Conservation (phyloP, 2,329 filamentous ascomycete genomes). For the Sporothrix pallida region DNA sequence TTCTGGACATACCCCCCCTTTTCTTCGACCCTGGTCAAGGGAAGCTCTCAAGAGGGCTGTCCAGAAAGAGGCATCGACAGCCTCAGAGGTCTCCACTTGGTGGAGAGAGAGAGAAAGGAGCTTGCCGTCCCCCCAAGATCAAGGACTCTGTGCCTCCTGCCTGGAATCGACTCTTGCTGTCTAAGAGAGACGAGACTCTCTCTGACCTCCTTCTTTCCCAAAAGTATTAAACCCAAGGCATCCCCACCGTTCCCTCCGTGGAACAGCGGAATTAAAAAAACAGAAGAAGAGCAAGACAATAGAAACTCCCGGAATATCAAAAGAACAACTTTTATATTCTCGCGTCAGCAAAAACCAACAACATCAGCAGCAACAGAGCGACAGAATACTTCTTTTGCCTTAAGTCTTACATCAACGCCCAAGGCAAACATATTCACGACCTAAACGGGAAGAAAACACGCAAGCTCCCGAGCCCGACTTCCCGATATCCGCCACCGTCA, state of each 20-base stretch:
- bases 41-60: not conserved
- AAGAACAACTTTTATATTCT: not conserved
- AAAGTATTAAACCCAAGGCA: slow-evolving; percentile 27
- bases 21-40: not conserved
- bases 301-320: not conserved
- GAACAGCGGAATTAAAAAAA: not conserved
- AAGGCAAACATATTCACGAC: slow-evolving; percentile 15
- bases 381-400: not conserved
- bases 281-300: not conserved
- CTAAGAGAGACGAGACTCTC: not conserved
- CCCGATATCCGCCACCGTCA: slow-evolving; percentile 15
- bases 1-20: not conserved
- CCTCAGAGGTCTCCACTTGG: slow-evolving; percentile 3
- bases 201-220: too few relatives aligned
- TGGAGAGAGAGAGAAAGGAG: not conserved
- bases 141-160: slow-evolving; percentile 18
- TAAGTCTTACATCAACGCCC: slow-evolving; percentile 1
- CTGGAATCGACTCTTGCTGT: slow-evolving; percentile 16
- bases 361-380: not conserved
- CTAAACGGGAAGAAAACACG: slow-evolving; percentile 15
- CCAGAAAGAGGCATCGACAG: slow-evolving; percentile 3
- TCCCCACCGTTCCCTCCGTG: not conserved
- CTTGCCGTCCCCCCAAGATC: slow-evolving; percentile 2
- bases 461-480: slow-evolving; percentile 1
- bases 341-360: not conserved